Conservation (phyloP, 768 basidiomycete species). For the Naganishia randhawae region DNA sequence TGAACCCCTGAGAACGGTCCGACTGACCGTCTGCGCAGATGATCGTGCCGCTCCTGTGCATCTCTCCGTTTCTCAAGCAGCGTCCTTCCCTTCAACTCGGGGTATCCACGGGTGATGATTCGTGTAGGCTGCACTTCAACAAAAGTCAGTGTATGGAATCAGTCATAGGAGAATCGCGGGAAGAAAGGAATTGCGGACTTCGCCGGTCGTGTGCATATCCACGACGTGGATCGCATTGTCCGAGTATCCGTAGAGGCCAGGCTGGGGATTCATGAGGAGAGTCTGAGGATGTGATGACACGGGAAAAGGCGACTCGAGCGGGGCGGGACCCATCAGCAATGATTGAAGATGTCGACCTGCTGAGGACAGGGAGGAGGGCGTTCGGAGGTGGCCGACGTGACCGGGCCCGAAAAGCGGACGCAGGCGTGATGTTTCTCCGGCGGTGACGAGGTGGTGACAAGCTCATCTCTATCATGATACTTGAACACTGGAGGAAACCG, state of each 20-base stretch:
- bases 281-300: too few relatives aligned
- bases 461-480: too few relatives aligned
- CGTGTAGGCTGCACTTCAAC: background rate
- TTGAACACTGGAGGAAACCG: too few relatives aligned
- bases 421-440: too few relatives aligned
- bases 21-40: background rate
- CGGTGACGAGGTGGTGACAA: too few relatives aligned
- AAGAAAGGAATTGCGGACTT: background rate
- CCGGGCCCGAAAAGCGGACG: too few relatives aligned
- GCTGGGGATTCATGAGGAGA: background rate
- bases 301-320: too few relatives aligned
- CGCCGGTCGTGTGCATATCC: background rate
- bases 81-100: background rate
- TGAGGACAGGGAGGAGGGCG: too few relatives aligned
- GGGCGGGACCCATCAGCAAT: too few relatives aligned
- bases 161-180: background rate
- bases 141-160: background rate
- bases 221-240: background rate
- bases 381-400: too few relatives aligned
- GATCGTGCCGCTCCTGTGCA: background rate
- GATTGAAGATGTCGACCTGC: too few relatives aligned
- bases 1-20: background rate
- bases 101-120: background rate
- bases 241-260: slow-evolving; percentile 2
- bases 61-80: background rate